phyloP scores from a whole-genome alignment of 176 grass and related monocot genomes.

The Phyllostachys edulis region DNA sequence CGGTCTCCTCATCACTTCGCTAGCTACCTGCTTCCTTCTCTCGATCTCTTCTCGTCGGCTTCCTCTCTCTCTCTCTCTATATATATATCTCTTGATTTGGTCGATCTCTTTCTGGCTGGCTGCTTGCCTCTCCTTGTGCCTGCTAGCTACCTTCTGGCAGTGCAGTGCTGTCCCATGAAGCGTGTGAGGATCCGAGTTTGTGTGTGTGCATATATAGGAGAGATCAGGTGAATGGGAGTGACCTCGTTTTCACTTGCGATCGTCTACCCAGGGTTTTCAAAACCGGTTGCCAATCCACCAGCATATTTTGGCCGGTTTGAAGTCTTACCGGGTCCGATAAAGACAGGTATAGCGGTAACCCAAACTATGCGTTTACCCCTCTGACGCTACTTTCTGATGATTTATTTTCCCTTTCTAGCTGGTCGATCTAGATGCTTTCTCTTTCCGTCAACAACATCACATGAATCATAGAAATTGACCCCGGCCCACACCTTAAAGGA shows the following conservation, averaged over 20 bases:
- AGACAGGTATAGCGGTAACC: no score
- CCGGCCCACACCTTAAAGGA: constrained; percentile 11
- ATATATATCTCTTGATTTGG: no score
- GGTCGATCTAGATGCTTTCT: not conserved
- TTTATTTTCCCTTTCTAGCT: constrained; percentile 12
- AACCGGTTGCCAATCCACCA: no score
- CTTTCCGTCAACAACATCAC: constrained; percentile 18
- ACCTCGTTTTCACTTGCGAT: not conserved
- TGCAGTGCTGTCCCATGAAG: not conserved
- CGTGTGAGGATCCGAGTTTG: not conserved
- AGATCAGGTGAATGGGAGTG: constrained; percentile 5
- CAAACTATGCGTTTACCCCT: not conserved
- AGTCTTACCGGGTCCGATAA: no score
- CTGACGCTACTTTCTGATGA: constrained; percentile 16
- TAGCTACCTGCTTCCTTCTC: no score
- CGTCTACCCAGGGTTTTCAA: constrained; percentile 20
- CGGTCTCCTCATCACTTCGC: constrained; percentile 55
- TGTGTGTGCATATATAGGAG: not conserved
- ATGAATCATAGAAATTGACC: constrained; percentile 12
- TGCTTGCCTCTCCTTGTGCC: no score
- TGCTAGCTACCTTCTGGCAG: not conserved
- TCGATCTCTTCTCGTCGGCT: no score
- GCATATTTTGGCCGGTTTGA: no score
- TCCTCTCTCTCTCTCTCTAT: not conserved
- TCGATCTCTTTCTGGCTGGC: no score